Base-by-base conservation (phyloP, 768 basidiomycete genomes). In the Trametes villosa region DNA sequence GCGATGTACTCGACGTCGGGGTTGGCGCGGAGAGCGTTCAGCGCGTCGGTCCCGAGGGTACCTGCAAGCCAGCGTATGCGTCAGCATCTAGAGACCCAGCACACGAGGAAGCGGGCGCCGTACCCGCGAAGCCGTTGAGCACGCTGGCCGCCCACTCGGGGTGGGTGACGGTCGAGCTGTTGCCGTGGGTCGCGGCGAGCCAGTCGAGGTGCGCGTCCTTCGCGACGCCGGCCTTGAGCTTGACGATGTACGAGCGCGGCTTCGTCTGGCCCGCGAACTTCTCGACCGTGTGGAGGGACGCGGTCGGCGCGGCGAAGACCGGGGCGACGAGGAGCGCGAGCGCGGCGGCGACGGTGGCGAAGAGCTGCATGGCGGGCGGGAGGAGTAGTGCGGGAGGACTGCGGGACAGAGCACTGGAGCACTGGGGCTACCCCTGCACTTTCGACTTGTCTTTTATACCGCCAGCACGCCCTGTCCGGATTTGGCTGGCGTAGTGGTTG, bases 41-140 rank as follows among this genome's bases (percentile, higher is more conserved):
- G 30, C 4, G 55, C 57, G n/a, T 63, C 52, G 1, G n/a, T 36
- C 20, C 29, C 27, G 38, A 71, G 63, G 11, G 33, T 54, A 22
- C 68, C 68, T 68, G n/a, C 15, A 27, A 8, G 0, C 22, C 22
- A 24, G 27, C 9, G 26, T 47, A 8, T 34, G 49, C 20, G 49
- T 51, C 29, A 38, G n/a, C 24, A n/a, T n/a, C 22, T 12, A 17
- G 2, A 4, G 24, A 38, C 5, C 2, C 7, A 5, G n/a, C n/a
- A 4, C 2, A 45, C 13, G 12, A 26, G n/a, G 20, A 31, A 55
- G 38, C 13, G 5, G n/a, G 17, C 8, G 22, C 38, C 57, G 1
- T n/a, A 64, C 70, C 70, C 20, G 66, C 66, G 27, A 66, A 71
- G 47, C 64, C 69, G 46, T 70, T 63, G 40, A 69, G 41, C 40